Base-by-base conservation (phyloP, 1,139 yeast species). In the Geotrichum citri-aurantii region DNA sequence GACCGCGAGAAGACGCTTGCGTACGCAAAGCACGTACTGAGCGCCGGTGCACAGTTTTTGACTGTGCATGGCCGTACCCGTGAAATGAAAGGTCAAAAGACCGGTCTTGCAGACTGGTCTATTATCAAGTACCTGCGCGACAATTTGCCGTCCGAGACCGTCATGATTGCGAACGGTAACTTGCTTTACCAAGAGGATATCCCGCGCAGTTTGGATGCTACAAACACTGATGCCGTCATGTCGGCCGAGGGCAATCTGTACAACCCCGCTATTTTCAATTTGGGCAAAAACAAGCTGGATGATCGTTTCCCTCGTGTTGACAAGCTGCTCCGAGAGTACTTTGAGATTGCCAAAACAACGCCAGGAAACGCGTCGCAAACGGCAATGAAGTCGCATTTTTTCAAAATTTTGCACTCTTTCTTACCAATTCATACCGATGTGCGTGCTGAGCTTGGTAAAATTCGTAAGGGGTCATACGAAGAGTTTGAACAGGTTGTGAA, bases 31-130 rank as follows among this genome's bases (percentile, higher is more conserved):
- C 85, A 88, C 90, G 92, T 95, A n/a, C 76, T 93, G 40, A 80
- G 80, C 63, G 97, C 99, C 0, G 99, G 99, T 7, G 99, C 99
- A 0, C 97, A 91, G 73, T 89, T 93, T 69, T 76, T 95, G 50
- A 91, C 98, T 1, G 88, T 95, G 5, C 99, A 95, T 72, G 98
- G 98, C 2, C 81, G 99, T 67, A 88, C 98, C 1, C 79, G 99
- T 64, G 99, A 92, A 63, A 95, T 92, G 95, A 93, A 93, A 73
- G 99, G 99, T 4, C 98, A 92, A 71, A 81, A 83, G 61, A 92
- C 99, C 0, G 99, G 99, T 0, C 75, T 95, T 56, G 99, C 99
- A 1, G 92, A 93, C 74, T 93, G 99, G 98, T 80, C 83, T 31
- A 79, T 86, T 33, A 80, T 95, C 62, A 81, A 78, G 65, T 89